Base-by-base conservation (phyloP, 306 rosid species). In the Ceratonia siliqua region DNA sequence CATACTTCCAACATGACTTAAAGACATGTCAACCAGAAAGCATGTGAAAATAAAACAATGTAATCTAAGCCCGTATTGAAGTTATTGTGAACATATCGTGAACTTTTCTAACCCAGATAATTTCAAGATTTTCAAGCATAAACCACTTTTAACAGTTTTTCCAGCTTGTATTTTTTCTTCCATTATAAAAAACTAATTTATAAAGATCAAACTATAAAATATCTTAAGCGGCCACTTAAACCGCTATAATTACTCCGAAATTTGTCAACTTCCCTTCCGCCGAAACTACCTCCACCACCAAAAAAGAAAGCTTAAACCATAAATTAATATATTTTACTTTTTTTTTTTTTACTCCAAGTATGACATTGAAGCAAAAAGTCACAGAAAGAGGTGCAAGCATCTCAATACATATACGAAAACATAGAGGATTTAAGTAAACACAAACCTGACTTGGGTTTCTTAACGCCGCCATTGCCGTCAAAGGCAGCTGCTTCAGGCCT, bases 401-500 rank as follows among this genome's bases (percentile, higher is more conserved):
- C 56, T 49, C 25, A 18, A 49, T 14, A 49, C 25, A 13, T 20
- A 11, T n/a, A 20, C 17, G 30, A 62, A 36, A 18, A 35, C 6
- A 62, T 5, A 62, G 18, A 11, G 49, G n/a, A 8, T 38, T 2
- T 28, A 38, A 4, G n/a, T 10, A 27, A 68, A 22, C 27, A 75
- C 82, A 46, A 79, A 88, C 93, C 93, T 57, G 81, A 74, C 81
- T 65, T 84, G 69, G 84, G 80, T 77, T 84, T 89, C 86, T 89
- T 86, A 15, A 58, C 69, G 74, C 86, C 86, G 9, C 87, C 93
- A 80, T 89, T 89, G 70, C 86, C 89, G 58, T 84, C 80, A 52
- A 64, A 62, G 66, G 81, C 55, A 62, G 81, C 55, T 62, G 80
- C 79, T 56, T 84, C 89, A 21, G 67, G 67, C 75, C 90, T 75